Conservation (phyloP, 345 rosid species). For the Nephelium lappaceum region DNA sequence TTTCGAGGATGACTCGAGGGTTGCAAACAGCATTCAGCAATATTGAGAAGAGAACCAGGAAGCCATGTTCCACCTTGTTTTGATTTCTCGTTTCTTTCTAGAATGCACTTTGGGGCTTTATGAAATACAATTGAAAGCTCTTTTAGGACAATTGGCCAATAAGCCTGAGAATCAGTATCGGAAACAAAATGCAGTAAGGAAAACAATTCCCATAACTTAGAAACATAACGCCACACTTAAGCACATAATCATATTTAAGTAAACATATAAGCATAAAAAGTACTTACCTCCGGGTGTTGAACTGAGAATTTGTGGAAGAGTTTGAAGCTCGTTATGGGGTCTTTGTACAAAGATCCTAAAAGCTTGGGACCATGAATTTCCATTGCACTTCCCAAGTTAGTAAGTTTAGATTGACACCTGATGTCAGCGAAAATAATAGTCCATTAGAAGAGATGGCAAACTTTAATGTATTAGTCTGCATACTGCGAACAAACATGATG, state of each 20-base stretch:
- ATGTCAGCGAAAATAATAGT: not conserved
- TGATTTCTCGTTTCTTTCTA: conserved; percentile 56
- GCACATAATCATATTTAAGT: not conserved
- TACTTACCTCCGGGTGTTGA: conserved; percentile 64
- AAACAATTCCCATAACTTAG: not conserved
- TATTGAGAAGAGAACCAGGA: conserved; percentile 70
- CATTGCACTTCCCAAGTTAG: conserved; percentile 78
- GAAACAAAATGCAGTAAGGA: conserved; percentile 16
- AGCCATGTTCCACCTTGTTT: conserved; percentile 74
- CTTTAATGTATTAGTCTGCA: not conserved
- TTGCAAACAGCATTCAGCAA: conserved; percentile 77
- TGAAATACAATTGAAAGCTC: conserved; percentile 68
- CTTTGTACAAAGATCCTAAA: conserved; percentile 68
- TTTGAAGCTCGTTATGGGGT: conserved; percentile 72
- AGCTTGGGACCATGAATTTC: conserved; percentile 67
- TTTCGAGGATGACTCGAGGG: conserved; percentile 58
- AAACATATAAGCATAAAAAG: not conserved
- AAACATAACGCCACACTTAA: not conserved
- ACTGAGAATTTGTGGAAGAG: conserved; percentile 63
- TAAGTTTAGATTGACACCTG: conserved; percentile 55
- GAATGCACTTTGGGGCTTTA: conserved; percentile 63
- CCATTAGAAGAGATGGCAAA: conserved; percentile 8
- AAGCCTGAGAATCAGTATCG: conserved; percentile 48
- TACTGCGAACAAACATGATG: not conserved
- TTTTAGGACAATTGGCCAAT: conserved; percentile 64